Conservation (phyloP, 345 rosid species). For the Sisymbrium irio region DNA sequence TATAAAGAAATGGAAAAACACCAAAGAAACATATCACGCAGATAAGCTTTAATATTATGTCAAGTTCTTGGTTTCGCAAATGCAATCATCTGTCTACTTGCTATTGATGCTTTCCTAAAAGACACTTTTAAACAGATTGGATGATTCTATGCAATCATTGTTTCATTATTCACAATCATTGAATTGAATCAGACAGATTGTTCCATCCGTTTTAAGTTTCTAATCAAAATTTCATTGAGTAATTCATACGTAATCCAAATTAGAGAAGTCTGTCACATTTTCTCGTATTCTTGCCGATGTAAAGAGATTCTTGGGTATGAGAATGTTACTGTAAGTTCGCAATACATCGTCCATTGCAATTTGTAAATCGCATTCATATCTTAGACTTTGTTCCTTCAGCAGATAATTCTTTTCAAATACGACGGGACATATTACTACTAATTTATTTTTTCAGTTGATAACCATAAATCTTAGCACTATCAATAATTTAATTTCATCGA, state of each 20-base stretch:
- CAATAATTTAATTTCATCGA: background rate
- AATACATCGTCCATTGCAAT: background rate
- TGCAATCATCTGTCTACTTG: constrained; percentile 23
- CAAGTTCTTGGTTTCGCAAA: background rate
- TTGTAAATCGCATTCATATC: background rate
- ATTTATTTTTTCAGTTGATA: background rate
- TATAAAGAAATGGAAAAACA: background rate
- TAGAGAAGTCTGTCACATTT: background rate
- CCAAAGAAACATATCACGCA: background rate
- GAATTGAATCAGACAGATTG: constrained; percentile 8
- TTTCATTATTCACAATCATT: constrained; percentile 23
- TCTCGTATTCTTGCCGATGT: background rate
- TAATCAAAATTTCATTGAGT: background rate
- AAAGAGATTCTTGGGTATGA: background rate
- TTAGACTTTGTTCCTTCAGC: background rate
- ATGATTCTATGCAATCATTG: constrained; percentile 20
- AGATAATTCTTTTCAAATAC: background rate
- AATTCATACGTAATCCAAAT: background rate
- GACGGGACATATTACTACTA: background rate
- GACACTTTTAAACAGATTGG: constrained; percentile 14
- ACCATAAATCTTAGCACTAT: background rate
- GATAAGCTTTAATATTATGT: background rate
- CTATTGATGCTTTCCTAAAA: constrained; percentile 7
- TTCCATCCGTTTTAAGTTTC: background rate
- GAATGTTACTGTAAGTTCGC: background rate